phyloP scores from a whole-genome alignment of 768 basidiomycete genomes.

The Dacryopinax primogenitus region DNA sequence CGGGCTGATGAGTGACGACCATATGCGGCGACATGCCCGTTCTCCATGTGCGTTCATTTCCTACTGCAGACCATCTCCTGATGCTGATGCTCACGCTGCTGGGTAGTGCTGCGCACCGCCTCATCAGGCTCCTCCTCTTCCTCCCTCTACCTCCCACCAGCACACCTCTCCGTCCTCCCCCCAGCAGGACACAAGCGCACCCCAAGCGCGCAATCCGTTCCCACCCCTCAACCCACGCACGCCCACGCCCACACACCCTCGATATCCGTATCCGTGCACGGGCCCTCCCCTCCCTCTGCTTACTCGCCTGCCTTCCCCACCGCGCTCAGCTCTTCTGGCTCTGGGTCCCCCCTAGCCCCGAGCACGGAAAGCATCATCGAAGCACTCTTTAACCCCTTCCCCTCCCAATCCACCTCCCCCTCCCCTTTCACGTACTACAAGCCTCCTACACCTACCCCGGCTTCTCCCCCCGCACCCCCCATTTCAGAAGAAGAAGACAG shows the following conservation, averaged over 20 bases:
- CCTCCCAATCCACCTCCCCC: constrained; percentile 26
- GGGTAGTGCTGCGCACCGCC: neutral
- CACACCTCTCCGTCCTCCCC: neutral
- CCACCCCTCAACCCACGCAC: constrained; percentile 7
- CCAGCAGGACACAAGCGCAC: neutral
- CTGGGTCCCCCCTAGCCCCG: constrained; percentile 24
- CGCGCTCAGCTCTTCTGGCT: neutral
- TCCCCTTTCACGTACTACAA: constrained; percentile 32
- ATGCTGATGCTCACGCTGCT: neutral
- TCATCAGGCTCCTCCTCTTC: constrained; percentile 1
- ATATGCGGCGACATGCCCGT: constrained; percentile 3
- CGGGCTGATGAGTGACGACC: constrained; percentile 37
- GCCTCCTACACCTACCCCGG: constrained; percentile 14
- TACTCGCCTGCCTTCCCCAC: neutral
- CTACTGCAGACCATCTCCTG: neutral
- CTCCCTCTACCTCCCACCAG: constrained; percentile 10
- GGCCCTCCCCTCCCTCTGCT: constrained; percentile 9
- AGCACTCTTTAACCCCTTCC: constrained; percentile 61
- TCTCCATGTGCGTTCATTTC: constrained; percentile 7
- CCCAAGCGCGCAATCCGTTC: neutral
- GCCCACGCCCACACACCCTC: constrained; percentile 2
- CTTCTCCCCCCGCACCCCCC: neutral
- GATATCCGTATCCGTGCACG: neutral
- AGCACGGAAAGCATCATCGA: constrained; percentile 64
- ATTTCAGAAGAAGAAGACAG: neutral